phyloP scores from a whole-genome alignment of 257 asterid species.

The Paraleonurus japonicus region DNA sequence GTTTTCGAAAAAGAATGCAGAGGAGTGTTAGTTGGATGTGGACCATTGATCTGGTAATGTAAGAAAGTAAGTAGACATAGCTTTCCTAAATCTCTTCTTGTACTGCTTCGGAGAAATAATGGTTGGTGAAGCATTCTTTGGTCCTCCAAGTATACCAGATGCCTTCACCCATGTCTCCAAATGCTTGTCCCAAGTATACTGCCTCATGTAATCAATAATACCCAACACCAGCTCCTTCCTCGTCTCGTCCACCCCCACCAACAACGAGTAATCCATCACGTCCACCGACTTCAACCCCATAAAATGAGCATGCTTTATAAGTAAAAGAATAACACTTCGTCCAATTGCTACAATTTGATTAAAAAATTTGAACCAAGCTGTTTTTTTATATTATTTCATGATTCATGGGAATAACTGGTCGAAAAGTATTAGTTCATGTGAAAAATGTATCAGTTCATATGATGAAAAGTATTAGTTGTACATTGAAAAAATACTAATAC shows the following conservation, averaged over 20 bases:
- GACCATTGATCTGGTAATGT: conserved; percentile 75
- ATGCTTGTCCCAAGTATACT: conserved; percentile 42
- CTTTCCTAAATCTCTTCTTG: conserved; percentile 84
- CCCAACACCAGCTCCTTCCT: background rate
- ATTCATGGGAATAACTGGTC: no score
- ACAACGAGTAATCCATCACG: conserved; percentile 4
- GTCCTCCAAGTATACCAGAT: conserved; percentile 77
- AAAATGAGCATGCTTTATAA: background rate
- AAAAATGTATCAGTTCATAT: no score
- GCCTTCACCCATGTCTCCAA: conserved; percentile 85
- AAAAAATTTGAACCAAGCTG: background rate
- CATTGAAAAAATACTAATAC: no score
- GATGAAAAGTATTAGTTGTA: background rate
- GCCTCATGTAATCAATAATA: background rate
- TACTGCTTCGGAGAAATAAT: conserved; percentile 68
- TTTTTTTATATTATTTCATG: no score
- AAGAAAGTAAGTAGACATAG: conserved; percentile 71
- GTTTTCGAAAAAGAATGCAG: background rate
- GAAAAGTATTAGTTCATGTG: no score
- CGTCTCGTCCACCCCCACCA: background rate
- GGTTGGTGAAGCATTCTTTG: conserved; percentile 62
- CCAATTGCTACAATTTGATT: no score
- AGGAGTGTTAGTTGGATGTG: conserved; percentile 4
- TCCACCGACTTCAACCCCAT: background rate
- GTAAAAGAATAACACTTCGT: background rate